Percentiles rank a stretch among this genome's conserved stretches.
Conservation (phyloP, 768 basidiomycete genomes). For the Sutorius australiensis region DNA sequence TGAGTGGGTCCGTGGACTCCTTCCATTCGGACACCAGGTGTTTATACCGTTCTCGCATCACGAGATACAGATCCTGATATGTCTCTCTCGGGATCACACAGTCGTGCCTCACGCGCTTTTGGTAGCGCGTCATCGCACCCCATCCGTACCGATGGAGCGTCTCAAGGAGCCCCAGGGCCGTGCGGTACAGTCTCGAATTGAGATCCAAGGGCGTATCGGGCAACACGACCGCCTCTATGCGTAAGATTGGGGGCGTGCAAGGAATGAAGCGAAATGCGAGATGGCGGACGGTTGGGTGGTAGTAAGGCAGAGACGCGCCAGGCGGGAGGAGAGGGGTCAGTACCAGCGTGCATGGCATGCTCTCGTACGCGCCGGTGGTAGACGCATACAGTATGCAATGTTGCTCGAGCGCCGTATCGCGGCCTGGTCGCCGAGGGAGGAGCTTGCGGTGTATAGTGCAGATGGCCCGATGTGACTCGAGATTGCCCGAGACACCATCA, state of each 20-base stretch:
- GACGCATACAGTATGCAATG: conserved; percentile 68
- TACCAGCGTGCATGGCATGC: conserved; percentile 40
- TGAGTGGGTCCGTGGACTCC: conserved; percentile 80
- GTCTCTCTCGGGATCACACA: conserved; percentile 65
- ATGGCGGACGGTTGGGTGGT: conserved; percentile 79
- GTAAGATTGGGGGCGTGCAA: conserved; percentile 21
- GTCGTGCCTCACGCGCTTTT: conserved; percentile 85
- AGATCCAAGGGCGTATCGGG: conserved; percentile 45
- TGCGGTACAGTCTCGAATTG: conserved; percentile 71
- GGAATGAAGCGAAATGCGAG: conserved; percentile 76
- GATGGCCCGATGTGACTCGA: conserved; percentile 40
- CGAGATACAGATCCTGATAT: conserved; percentile 89
- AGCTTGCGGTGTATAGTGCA: conserved; percentile 62
- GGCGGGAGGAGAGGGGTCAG: conserved; percentile 54
- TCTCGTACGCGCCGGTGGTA: conserved; percentile 16
- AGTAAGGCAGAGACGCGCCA: conserved; percentile 68
- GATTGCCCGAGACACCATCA: conserved; percentile 27
- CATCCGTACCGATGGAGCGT: conserved; percentile 85
- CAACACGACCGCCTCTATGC: conserved; percentile 33
- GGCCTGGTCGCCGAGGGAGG: conserved; percentile 72
- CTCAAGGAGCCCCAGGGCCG: conserved; percentile 75
- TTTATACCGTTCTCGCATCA: conserved; percentile 82
- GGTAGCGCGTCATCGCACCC: conserved; percentile 77
- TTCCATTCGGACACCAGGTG: conserved; percentile 71
- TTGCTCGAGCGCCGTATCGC: conserved; percentile 74